These are phyloP conservation scores for Agaricus subrufescens DNA, from an alignment of 768 basidiomycete species.

Conservation along the genomic window DNA sequence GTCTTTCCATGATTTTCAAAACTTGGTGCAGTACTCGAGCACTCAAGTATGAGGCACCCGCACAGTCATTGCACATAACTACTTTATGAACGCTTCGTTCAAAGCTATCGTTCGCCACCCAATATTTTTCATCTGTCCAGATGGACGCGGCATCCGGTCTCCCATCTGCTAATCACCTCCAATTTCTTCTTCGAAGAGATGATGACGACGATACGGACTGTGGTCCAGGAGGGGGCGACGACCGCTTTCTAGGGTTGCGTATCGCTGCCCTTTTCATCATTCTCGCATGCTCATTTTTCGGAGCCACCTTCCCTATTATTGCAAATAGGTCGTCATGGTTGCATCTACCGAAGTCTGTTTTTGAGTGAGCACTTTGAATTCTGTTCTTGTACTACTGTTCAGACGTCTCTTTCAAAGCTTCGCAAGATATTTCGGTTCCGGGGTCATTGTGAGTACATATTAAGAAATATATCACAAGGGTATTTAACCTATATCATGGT, in stretches of 20 bases:
- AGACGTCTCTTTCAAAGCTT: constrained; percentile 39
- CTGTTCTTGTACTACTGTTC: background rate
- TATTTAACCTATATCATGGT: constrained; percentile 1
- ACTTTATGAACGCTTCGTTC: constrained; percentile 12
- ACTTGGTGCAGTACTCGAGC: constrained; percentile 31
- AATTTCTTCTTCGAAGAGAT: background rate
- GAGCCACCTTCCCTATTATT: constrained; percentile 71
- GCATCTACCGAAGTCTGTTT: constrained; percentile 53
- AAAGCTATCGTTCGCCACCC: background rate
- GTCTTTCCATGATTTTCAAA: background rate
- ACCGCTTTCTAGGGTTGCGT: constrained; percentile 47
- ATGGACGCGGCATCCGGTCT: constrained; percentile 1
- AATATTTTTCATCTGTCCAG: constrained; percentile 12
- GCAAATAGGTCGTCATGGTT: constrained; percentile 48
- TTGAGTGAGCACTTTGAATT: constrained; percentile 50
- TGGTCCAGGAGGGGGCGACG: constrained; percentile 46
- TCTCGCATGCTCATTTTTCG: constrained; percentile 50
- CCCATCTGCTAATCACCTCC: background rate
- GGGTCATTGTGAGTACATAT: constrained; percentile 63
- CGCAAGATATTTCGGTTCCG: constrained; percentile 88
- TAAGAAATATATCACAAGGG: background rate
- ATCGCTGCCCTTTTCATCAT: constrained; percentile 76
- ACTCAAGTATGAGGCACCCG: constrained; percentile 16
- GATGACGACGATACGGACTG: constrained; percentile 33
- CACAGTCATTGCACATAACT: constrained; percentile 20